These are phyloP conservation scores for Candida khao-thaluensis DNA, from an alignment of 805 yeast species.

Conservation along the genomic window DNA sequence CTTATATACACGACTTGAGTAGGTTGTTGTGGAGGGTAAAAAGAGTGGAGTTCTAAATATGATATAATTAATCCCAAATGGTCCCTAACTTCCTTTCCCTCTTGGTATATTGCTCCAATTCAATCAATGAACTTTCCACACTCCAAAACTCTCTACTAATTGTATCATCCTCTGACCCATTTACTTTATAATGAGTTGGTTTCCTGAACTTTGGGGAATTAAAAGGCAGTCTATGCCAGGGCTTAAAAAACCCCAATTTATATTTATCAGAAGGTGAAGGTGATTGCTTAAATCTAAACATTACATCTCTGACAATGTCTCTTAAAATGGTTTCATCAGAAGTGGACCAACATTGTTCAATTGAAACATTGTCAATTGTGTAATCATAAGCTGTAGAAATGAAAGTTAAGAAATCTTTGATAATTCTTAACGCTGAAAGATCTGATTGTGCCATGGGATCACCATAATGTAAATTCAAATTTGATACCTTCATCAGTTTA, in stretches of 20 bases:
- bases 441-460: constrained; percentile 28
- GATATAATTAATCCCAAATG: too few relatives aligned
- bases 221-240: constrained; percentile 19
- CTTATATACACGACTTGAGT: too few relatives aligned
- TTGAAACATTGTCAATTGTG: constrained; percentile 3
- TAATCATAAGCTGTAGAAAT: constrained; percentile 1
- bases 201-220: constrained; percentile 23
- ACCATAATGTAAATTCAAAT: constrained; percentile 25
- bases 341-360: constrained; percentile 30
- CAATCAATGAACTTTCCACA: constrained; percentile 25
- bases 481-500: constrained; percentile 13
- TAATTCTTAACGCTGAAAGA: constrained; percentile 21
- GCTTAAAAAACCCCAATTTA: constrained; percentile 13
- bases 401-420: constrained; percentile 19
- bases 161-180: neutral
- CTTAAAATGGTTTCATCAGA: constrained; percentile 26
- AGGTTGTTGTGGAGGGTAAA: too few relatives aligned
- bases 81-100: too few relatives aligned
- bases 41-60: too few relatives aligned
- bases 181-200: constrained; percentile 13
- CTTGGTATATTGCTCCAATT: constrained; percentile 32
- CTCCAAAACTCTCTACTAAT: constrained; percentile 23
- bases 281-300: constrained; percentile 1
- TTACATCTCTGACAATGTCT: constrained; percentile 15
- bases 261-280: constrained; percentile 1